Percentiles rank a stretch among this genome's conserved stretches.
Conservation (phyloP, 306 rosid species). For the Begonia masoniana region DNA sequence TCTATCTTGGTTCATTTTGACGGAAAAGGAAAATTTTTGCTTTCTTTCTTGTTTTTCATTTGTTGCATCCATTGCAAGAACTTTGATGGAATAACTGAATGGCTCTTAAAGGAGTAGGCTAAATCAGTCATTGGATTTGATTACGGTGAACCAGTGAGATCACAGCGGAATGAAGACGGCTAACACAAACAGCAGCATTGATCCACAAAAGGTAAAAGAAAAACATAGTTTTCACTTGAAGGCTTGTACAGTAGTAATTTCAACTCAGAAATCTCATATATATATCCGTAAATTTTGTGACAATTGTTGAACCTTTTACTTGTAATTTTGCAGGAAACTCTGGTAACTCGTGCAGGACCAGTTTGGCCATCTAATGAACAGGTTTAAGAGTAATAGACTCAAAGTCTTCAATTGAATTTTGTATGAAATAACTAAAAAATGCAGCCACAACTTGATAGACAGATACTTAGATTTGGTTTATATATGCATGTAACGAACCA, state of each 20-base stretch:
- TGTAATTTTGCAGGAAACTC: not conserved
- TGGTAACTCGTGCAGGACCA: conserved; percentile 3
- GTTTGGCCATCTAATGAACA: conserved; percentile 19
- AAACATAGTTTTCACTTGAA: too few species aligned
- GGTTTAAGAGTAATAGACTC: conserved; percentile 8
- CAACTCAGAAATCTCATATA: too few species aligned
- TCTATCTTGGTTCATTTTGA: too few species aligned
- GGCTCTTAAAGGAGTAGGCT: too few species aligned
- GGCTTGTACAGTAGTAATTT: too few species aligned
- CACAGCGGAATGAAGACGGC: not conserved
- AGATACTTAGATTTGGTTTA: not conserved
- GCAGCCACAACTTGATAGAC: not conserved
- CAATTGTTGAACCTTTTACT: too few species aligned
- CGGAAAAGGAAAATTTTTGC: not conserved
- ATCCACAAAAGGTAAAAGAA: too few species aligned
- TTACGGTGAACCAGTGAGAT: not conserved
- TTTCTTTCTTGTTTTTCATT: not conserved
- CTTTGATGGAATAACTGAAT: too few species aligned
- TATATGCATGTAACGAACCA: not conserved
- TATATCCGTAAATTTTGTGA: too few species aligned
- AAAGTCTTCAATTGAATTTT: not conserved
- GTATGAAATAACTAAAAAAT: not conserved
- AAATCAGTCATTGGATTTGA: not conserved
- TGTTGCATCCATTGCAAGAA: too few species aligned
- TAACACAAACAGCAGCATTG: not conserved